Conservation (phyloP, 108 stramenopile genomes). For the Skeletonema grethae region DNA sequence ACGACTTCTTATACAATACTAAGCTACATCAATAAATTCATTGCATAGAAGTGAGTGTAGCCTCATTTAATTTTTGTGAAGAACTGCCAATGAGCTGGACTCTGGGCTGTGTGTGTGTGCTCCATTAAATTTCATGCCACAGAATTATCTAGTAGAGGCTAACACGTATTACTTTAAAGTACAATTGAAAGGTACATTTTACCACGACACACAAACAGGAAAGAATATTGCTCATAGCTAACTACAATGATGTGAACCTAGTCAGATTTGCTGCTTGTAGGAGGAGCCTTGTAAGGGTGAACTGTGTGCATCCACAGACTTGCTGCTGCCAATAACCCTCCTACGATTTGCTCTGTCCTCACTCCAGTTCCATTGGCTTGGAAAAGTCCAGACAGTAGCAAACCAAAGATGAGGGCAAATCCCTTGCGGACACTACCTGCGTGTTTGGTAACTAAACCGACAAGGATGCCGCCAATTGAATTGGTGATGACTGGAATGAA, state of each 20-base stretch:
- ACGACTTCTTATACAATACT: too few species aligned
- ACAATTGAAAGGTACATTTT: neutral
- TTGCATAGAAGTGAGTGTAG: too few species aligned
- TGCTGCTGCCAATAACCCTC: conserved; percentile 57
- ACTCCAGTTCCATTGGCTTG: conserved; percentile 60
- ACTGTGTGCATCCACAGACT: conserved; percentile 67
- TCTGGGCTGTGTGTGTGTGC: too few species aligned
- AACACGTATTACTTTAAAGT: neutral
- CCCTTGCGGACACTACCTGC: conserved; percentile 83
- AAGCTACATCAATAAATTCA: too few species aligned
- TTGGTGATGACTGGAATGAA: conserved; percentile 72
- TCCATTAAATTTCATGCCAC: too few species aligned
- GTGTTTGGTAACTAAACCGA: conserved; percentile 88
- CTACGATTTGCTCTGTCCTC: conserved; percentile 53
- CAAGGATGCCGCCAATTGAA: conserved; percentile 84
- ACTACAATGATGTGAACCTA: neutral
- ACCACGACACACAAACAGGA: neutral
- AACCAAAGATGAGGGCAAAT: conserved; percentile 81
- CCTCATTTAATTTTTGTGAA: too few species aligned
- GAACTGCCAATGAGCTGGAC: too few species aligned
- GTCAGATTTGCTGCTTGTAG: neutral
- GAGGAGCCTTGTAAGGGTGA: conserved; percentile 33
- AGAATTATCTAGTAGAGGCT: too few species aligned
- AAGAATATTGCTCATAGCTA: conserved; percentile 1
- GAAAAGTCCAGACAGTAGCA: conserved; percentile 66